Percentiles rank a stretch among this genome's conserved stretches.
phyloP scores from a whole-genome alignment of 768 basidiomycete genomes.

The Mycena alexandri region DNA sequence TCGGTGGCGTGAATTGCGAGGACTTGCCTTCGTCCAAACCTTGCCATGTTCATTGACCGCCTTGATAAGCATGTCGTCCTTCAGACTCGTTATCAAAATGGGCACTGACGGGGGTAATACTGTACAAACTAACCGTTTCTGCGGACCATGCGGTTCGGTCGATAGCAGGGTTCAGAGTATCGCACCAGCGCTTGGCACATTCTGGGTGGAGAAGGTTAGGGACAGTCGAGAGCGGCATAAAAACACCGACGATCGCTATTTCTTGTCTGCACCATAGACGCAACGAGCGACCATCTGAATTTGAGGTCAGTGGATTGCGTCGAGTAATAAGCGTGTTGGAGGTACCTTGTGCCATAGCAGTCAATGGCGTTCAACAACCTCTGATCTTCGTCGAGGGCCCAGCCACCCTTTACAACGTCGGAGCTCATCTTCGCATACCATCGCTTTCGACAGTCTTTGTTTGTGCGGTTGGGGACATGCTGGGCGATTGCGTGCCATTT shows the following conservation, averaged over 20 bases:
- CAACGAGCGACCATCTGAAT: conserved; percentile 69
- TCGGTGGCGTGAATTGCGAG: no score
- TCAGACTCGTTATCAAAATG: conserved; percentile 22
- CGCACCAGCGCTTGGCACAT: conserved; percentile 74
- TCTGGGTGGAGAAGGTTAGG: conserved; percentile 47
- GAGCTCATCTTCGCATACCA: conserved; percentile 77
- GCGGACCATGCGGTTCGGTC: conserved; percentile 71
- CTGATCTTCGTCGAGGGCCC: conserved; percentile 73
- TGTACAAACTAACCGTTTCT: conserved; percentile 56
- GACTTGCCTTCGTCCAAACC: conserved; percentile 62
- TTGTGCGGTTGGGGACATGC: conserved; percentile 71
- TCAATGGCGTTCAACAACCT: conserved; percentile 68
- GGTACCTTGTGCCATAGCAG: conserved; percentile 66
- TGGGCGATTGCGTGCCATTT: conserved; percentile 76
- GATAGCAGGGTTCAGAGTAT: conserved; percentile 71
- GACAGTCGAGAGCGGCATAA: conserved; percentile 2
- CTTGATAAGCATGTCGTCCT: conserved; percentile 68
- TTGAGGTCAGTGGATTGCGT: conserved; percentile 23
- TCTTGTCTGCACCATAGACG: conserved; percentile 65
- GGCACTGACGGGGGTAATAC: neutral
- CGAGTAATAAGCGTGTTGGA: neutral
- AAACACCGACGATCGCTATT: conserved; percentile 68
- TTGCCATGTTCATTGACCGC: conserved; percentile 69
- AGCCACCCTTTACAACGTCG: conserved; percentile 71
- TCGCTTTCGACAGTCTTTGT: conserved; percentile 74